phyloP scores from a whole-genome alignment of 768 basidiomycete species.

The Amanita pseudoporphyria region DNA sequence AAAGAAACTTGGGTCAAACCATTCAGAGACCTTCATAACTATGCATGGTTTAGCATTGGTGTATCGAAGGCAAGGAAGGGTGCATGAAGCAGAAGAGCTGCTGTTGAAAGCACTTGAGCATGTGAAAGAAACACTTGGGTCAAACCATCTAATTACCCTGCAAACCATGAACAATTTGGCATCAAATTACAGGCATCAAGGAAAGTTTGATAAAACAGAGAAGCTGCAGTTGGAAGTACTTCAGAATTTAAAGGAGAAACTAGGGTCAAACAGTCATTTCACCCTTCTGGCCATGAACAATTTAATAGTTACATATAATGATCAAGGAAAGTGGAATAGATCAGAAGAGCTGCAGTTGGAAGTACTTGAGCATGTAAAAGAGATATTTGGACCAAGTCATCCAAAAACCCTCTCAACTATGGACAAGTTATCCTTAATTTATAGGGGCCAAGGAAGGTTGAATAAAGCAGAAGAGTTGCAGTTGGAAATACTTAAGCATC shows the following conservation, averaged over 20 bases:
- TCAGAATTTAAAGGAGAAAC: too few relatives aligned
- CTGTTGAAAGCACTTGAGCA: too few relatives aligned
- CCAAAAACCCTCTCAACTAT: neutral
- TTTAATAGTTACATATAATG: neutral
- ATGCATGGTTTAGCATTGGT: too few relatives aligned
- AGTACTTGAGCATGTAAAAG: neutral
- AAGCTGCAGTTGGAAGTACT: too few relatives aligned
- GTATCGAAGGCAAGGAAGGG: too few relatives aligned
- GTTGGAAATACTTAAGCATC: too few relatives aligned
- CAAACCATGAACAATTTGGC: neutral
- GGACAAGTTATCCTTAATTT: neutral
- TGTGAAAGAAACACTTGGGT: too few relatives aligned
- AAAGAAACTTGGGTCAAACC: too few relatives aligned
- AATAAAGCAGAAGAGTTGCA: neutral
- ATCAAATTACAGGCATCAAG: neutral
- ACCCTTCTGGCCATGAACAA: neutral
- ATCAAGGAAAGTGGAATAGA: neutral
- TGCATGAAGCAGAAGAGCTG: too few relatives aligned
- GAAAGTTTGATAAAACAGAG: conserved; percentile 1
- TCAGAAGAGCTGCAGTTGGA: neutral
- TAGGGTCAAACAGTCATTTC: too few relatives aligned
- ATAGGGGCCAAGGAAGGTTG: neutral
- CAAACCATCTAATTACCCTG: too few relatives aligned
- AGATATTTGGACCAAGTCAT: neutral
- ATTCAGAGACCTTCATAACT: too few relatives aligned